A percentile compares a stretch with the other conserved stretches of the same genome.
Evolutionary conservation across 2,329 filamentous ascomycete species (phyloP).

Genomic region (Colletotrichum phormii): DNA sequence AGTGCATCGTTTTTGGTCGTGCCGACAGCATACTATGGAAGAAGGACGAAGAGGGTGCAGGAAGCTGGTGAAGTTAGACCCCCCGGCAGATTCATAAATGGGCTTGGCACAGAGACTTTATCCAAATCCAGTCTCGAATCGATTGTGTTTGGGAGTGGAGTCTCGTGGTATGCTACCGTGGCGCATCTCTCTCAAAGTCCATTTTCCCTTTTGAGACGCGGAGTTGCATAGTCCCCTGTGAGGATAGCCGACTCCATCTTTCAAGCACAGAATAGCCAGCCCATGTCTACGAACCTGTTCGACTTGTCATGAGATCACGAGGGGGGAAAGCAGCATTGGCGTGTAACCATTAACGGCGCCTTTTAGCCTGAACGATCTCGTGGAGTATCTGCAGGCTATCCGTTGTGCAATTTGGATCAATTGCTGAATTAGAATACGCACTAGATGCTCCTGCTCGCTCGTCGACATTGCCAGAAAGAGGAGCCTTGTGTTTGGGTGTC

Average conservation of each 20-base stretch:
- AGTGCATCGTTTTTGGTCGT: background rate
- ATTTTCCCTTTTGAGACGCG: background rate
- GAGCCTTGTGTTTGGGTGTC: too few relatives aligned
- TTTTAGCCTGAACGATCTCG: slow-evolving; percentile 15
- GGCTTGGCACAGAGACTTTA: background rate
- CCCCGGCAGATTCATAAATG: background rate
- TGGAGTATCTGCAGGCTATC: background rate
- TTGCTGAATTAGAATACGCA: background rate
- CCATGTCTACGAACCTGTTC: background rate
- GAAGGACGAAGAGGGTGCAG: background rate
- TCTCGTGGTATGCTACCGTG: too few relatives aligned
- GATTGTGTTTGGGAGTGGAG: too few relatives aligned
- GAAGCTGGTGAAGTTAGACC: background rate
- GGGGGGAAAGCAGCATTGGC: background rate
- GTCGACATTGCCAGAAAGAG: too few relatives aligned
- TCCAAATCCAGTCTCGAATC: background rate
- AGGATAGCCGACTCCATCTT: background rate
- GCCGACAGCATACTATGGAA: slow-evolving; percentile 22
- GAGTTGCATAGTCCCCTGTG: background rate
- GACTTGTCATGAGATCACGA: background rate
- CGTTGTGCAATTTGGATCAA: slow-evolving; percentile 7
- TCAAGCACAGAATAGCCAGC: background rate
- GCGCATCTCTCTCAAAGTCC: too few relatives aligned
- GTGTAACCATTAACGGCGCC: background rate
- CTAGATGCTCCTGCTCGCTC: too few relatives aligned